phyloP scores from a whole-genome alignment of 495 filamentous ascomycete species.

The Neurospora sp. region DNA sequence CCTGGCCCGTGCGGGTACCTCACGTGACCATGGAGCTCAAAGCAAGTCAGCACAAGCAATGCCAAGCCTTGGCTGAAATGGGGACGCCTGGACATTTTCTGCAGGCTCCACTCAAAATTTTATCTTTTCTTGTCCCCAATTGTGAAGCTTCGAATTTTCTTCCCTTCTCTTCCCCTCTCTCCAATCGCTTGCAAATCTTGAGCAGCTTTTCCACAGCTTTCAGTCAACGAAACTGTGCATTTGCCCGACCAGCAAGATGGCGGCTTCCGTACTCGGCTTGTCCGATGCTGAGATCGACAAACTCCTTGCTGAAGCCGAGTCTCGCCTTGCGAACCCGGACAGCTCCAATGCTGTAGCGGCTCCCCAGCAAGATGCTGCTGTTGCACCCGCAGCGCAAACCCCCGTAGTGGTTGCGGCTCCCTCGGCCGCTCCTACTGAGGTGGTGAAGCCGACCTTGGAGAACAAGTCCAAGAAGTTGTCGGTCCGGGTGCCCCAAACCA shows the following conservation, averaged over 20 bases:
- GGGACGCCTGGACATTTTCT: slow-evolving; percentile 1
- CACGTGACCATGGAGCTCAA: background rate
- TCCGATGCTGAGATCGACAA: slow-evolving; percentile 22
- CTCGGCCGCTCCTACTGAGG: slow-evolving; percentile 14
- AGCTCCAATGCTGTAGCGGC: slow-evolving; percentile 6
- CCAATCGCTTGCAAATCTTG: background rate
- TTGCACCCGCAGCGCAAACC: slow-evolving; percentile 4
- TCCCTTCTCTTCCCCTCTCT: slow-evolving; percentile 1
- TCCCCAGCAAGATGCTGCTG: background rate
- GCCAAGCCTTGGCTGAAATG: background rate
- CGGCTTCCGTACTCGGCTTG: slow-evolving; percentile 9
- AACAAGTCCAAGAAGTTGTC: slow-evolving; percentile 25
- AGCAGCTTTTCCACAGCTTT: background rate
- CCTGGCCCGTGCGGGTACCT: background rate
- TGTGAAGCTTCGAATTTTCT: slow-evolving; percentile 9
- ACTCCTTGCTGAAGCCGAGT: slow-evolving; percentile 22
- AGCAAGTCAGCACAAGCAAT: background rate
- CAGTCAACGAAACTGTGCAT: background rate
- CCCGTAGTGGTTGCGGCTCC: slow-evolving; percentile 3
- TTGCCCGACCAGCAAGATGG: slow-evolving; percentile 9
- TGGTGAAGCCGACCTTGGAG: slow-evolving; percentile 9
- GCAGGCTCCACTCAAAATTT: background rate
- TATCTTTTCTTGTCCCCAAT: background rate
- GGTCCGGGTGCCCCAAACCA: slow-evolving; percentile 30
- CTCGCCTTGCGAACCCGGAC: slow-evolving; percentile 17